These are phyloP conservation scores for Biancaea sappan DNA, from an alignment of 306 rosid genomes.

Conservation along the genomic window DNA sequence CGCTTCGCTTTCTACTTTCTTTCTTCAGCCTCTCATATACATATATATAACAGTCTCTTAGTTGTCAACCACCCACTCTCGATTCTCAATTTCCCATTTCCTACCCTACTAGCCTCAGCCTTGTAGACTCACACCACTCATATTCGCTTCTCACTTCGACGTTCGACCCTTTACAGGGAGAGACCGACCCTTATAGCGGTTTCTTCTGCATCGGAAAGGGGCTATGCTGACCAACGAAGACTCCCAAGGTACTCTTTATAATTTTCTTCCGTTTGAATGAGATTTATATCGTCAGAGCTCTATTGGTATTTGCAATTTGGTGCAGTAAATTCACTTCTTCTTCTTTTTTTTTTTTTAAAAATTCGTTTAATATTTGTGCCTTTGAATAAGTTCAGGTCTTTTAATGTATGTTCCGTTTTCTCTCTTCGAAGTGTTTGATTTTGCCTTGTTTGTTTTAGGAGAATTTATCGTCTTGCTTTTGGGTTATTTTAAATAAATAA, in stretches of 20 bases:
- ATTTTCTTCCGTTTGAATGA: background rate
- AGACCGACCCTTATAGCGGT: background rate
- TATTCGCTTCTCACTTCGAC: background rate
- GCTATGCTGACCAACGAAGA: constrained; percentile 60
- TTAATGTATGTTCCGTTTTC: background rate
- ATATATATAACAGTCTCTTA: background rate
- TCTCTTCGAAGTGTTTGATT: background rate
- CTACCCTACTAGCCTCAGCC: background rate
- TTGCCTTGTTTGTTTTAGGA: background rate
- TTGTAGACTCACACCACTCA: background rate
- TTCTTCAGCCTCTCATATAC: background rate
- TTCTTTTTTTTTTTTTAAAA: background rate
- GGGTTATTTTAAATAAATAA: background rate
- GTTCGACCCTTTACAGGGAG: background rate
- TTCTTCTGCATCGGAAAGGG: background rate
- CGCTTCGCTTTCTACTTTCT: background rate
- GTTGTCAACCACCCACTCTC: background rate
- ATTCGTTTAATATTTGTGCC: background rate
- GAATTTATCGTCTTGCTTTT: background rate
- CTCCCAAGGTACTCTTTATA: constrained; percentile 46
- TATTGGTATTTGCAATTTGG: background rate
- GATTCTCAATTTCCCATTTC: background rate
- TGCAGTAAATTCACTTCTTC: background rate
- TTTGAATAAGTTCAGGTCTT: background rate
- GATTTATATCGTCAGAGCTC: background rate